These are phyloP conservation scores for Edaphochlamys debaryana DNA, from an alignment of 139 green algal species.

Conservation along the genomic window DNA sequence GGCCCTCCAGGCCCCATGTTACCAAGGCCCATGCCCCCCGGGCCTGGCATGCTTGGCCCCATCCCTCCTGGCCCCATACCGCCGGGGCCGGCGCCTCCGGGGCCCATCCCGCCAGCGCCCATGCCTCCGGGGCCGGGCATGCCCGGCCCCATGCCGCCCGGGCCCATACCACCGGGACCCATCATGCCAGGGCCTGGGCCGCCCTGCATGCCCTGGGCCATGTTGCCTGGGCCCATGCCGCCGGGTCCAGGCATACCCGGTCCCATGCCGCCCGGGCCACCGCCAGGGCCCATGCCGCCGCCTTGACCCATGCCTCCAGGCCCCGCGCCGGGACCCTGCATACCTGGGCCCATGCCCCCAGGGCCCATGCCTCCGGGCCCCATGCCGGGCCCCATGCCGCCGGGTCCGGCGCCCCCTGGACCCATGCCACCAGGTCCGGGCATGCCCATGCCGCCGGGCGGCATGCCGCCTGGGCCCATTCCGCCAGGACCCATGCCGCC, in stretches of 20 bases:
- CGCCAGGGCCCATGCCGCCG: too few relatives aligned
- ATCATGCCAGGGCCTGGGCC: too few relatives aligned
- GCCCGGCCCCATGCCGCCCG: too few relatives aligned
- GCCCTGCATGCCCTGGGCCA: not conserved
- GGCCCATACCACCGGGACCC: too few relatives aligned
- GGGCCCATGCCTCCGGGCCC: not conserved
- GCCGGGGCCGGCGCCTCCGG: too few relatives aligned
- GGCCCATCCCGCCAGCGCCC: too few relatives aligned
- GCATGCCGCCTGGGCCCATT: not conserved
- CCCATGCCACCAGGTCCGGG: not conserved
- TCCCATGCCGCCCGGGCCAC: too few relatives aligned
- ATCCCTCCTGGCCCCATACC: too few relatives aligned
- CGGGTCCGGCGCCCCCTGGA: too few relatives aligned
- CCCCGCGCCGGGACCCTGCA: not conserved
- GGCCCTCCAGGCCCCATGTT: not conserved
- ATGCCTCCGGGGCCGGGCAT: too few relatives aligned
- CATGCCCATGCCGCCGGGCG: not conserved
- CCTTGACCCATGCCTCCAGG: too few relatives aligned
- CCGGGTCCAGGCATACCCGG: not conserved
- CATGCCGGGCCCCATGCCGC: not conserved
- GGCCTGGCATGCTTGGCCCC: not conserved
- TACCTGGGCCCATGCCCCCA: not conserved
- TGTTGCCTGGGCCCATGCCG: not conserved
- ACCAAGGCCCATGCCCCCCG: not conserved
- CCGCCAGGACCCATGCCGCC: not conserved